Base-by-base conservation (phyloP, 805 yeast genomes). In the Candida yuanshanica region DNA sequence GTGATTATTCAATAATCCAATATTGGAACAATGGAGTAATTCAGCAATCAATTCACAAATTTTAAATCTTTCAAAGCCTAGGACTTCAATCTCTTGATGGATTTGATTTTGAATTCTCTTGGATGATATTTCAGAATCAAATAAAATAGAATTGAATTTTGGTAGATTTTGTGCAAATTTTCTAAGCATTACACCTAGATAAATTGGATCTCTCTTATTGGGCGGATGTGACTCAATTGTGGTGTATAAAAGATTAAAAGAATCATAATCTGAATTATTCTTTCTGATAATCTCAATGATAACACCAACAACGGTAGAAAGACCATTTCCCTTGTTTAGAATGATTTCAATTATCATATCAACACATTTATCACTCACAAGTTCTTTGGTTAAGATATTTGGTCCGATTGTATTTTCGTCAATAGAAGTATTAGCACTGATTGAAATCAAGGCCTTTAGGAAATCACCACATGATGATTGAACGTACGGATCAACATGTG, bases 381-480 rank as follows among this genome's bases (percentile, higher is more conserved):
- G 72, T 58, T 90, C 88, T 44, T 97, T 74, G 2, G 95, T 88
- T 37, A 93, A 70, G 50, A 82, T 83, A 55, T 93, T 93, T 4
- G 99, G 99, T 0, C 99, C 99, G 38, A 93, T 87, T 8, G 95
- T 83, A 37, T 93, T 82, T 36, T 67, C 72, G 45, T 68, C 72
- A 34, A 88, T 79, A 48, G 86, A 90, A 2, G 85, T 88, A 58
- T 91, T 93, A 5, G 97, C 95, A n/a, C 96, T 86, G 22, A 93
- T 86, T 6, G 96, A 85, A 31, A 93, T 85, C 50, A 93, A 74
- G 0, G 96, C 95, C 60, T 93, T 93, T 37, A 93, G 66, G 57
- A 93, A 93, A 60, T 93, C 99, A 21, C 96, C 93, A 3, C 93
- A 89, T 7, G 96, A 91, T 3, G 93, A 80, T 60, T 91, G 98